Base-by-base conservation (phyloP, 768 basidiomycete species). In the Trichaptum fuscoviolaceum region DNA sequence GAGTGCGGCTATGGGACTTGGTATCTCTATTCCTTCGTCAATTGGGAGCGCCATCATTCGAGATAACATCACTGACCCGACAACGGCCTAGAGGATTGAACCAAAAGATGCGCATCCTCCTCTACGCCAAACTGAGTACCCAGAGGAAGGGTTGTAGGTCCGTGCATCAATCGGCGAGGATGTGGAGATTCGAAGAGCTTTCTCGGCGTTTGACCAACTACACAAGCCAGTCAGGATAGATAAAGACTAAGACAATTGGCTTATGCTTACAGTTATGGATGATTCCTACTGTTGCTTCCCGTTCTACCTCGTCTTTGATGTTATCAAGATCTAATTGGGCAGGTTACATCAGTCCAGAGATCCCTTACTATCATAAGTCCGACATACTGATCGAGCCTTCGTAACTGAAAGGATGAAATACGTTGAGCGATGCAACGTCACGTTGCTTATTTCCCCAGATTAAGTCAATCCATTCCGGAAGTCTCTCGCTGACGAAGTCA, bases 361-460 rank as follows among this genome's bases (percentile, higher is more conserved):
- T 26, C 65, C 30, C 30, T 30, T 30, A 30, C 30, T 66, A 36
- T 35, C 57, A 60, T 8, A 27, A 0, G 36, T 12, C 36, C 62
- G 20, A 65, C 79, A 23, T 66, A 87, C 92, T 89, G 68, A 96
- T 91, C 0, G 92, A 89, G 3, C 95, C 94, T 71, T 95, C 94
- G 71, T 97, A 97, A 18, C 93, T 96, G 36, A 97, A 78, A 0
- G 95, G 96, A 75, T 97, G 95, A 79, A 93, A 97, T 7, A 89
- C 91, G 70, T 97, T 98, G 67, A 89, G 77, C 0, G 90, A 85
- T 7, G 83, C 84, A 0, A 85, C 79, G 72, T 96, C 93, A 3
- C 86, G 87, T 80, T 96, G 93, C 68, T 92, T 92, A 75, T 77
- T 86, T 36, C 92, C 92, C 93, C 95, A 98, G 63, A 96, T 92